Conservation (phyloP, 2,329 filamentous ascomycete species). For the Dothideomycetidae sp. region DNA sequence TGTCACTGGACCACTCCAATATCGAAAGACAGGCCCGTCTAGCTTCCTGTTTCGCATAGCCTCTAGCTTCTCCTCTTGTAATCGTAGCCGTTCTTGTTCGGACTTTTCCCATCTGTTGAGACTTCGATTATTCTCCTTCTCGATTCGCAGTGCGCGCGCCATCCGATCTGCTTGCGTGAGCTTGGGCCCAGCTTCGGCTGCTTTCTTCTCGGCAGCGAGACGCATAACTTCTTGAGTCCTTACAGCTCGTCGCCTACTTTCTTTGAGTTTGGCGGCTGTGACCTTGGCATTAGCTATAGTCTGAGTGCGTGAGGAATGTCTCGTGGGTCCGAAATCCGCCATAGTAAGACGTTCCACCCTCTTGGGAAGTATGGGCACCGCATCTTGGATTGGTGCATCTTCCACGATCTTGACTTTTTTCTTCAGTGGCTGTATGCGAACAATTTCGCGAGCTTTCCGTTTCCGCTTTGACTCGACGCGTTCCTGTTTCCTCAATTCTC, state of each 20-base stretch:
- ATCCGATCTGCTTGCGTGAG: constrained; percentile 58
- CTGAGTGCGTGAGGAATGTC: constrained; percentile 47
- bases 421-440: constrained; percentile 60
- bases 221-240: constrained; percentile 55
- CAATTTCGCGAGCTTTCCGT: constrained; percentile 47
- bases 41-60: constrained; percentile 77
- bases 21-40: constrained; percentile 77
- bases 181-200: constrained; percentile 11
- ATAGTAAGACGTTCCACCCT: constrained; percentile 57
- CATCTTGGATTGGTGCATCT: constrained; percentile 25
- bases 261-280: constrained; percentile 55
- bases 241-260: constrained; percentile 54
- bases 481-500: constrained; percentile 65
- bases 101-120: constrained; percentile 88
- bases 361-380: constrained; percentile 27
- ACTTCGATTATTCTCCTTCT: constrained; percentile 77
- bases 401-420: constrained; percentile 42
- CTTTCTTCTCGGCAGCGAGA: constrained; percentile 36
- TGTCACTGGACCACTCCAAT: constrained; percentile 82
- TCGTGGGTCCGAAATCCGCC: constrained; percentile 44
- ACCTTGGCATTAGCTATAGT: constrained; percentile 46
- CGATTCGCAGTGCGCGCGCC: constrained; percentile 66
- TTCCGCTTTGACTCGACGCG: constrained; percentile 71
- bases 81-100: constrained; percentile 75
- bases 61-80: constrained; percentile 67